Conservation (phyloP, 331 rosid genomes). For the Dryas integrifolia region DNA sequence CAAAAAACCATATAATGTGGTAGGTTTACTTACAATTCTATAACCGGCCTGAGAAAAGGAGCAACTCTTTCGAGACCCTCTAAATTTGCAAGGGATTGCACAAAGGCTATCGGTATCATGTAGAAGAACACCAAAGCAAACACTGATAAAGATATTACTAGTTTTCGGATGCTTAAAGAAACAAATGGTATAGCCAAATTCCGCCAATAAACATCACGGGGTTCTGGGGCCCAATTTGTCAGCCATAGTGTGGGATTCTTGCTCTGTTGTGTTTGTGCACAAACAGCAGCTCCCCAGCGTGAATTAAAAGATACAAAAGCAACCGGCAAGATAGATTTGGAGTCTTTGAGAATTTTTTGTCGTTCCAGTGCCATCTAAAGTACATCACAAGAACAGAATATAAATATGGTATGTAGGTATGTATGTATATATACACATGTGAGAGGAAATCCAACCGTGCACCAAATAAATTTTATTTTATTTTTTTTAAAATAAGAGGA, state of each 20-base stretch:
- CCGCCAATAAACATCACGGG: slow-evolving; percentile 80
- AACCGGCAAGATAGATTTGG: slow-evolving; percentile 76
- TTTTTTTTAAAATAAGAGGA: too few species aligned
- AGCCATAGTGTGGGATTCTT: slow-evolving; percentile 90
- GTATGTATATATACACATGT: not conserved
- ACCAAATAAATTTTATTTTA: too few species aligned
- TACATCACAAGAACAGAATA: slow-evolving; percentile 17
- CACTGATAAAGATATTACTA: slow-evolving; percentile 58
- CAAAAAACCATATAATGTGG: not conserved
- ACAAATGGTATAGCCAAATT: slow-evolving; percentile 90
- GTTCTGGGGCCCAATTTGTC: slow-evolving; percentile 98
- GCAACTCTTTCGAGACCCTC: slow-evolving; percentile 98
- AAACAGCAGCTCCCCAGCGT: slow-evolving; percentile 95
- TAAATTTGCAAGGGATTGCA: slow-evolving; percentile 97
- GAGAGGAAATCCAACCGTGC: not conserved
- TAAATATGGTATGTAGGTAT: not conserved
- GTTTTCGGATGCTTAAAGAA: slow-evolving; percentile 74
- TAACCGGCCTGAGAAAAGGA: slow-evolving; percentile 88
- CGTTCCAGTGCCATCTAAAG: slow-evolving; percentile 76
- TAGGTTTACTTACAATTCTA: slow-evolving; percentile 75
- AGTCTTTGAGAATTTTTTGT: slow-evolving; percentile 70
- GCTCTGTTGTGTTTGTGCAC: slow-evolving; percentile 98
- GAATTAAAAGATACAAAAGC: slow-evolving; percentile 86
- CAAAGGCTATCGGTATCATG: slow-evolving; percentile 97
- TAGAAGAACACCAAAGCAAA: slow-evolving; percentile 96